Conservation (phyloP, 2,329 filamentous ascomycete species). For the Rhinocladiella similis region DNA sequence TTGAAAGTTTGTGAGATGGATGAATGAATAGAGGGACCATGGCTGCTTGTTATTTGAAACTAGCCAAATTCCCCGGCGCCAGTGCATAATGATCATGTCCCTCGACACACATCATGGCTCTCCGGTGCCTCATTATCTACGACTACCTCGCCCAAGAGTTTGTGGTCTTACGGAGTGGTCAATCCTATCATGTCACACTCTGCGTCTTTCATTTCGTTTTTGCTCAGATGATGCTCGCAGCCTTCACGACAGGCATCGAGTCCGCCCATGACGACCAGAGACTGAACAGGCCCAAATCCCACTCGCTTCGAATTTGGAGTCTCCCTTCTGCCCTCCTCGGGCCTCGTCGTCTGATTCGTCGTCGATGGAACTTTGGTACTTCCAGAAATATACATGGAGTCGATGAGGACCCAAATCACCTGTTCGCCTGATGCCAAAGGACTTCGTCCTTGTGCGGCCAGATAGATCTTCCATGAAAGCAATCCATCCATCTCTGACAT, state of each 20-base stretch:
- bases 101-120: too few species aligned
- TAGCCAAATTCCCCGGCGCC: not conserved
- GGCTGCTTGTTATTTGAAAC: not conserved
- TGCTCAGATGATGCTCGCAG: too few species aligned
- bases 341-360: not conserved
- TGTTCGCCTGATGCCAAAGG: not conserved
- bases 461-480: too few species aligned
- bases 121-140: too few species aligned
- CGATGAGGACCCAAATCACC: not conserved
- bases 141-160: too few species aligned
- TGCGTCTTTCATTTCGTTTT: too few species aligned
- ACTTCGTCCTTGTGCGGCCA: not conserved
- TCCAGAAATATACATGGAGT: not conserved
- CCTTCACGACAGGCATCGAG: too few species aligned
- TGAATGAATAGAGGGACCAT: not conserved
- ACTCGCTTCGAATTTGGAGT: not conserved
- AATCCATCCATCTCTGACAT: too few species aligned
- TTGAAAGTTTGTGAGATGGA: not conserved
- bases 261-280: not conserved
- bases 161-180: too few species aligned
- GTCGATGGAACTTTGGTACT: not conserved
- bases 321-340: not conserved
- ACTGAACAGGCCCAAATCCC: not conserved
- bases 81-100: not conserved
- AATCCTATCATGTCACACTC: too few species aligned